A percentile compares a stretch with the other conserved stretches of the same genome.
phyloP scores from a whole-genome alignment of 805 yeast species.

The Wickerhamomyces sydowiorum region DNA sequence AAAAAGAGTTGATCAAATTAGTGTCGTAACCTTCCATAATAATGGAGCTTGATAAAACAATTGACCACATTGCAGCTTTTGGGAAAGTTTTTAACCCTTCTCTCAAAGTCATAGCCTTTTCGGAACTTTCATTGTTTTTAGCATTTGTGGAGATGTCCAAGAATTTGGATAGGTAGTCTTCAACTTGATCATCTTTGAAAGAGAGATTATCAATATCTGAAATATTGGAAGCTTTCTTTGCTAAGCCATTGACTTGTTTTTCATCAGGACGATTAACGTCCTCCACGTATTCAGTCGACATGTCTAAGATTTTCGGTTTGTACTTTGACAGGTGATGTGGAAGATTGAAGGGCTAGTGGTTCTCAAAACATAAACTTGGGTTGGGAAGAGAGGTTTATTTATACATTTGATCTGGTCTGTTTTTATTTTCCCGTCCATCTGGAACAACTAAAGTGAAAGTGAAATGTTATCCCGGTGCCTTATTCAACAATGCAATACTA shows the following conservation, averaged over 20 bases:
- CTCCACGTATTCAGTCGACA: neutral
- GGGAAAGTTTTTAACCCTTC: conserved; percentile 13
- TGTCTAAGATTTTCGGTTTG: neutral
- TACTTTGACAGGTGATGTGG: neutral
- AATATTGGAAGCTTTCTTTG: conserved; percentile 6
- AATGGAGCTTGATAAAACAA: conserved; percentile 14
- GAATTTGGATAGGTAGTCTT: conserved; percentile 14
- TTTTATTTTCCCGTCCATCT: too few relatives aligned
- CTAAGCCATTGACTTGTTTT: conserved; percentile 1
- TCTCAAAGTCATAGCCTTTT: conserved; percentile 8
- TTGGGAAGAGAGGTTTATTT: too few relatives aligned
- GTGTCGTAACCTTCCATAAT: conserved; percentile 22
- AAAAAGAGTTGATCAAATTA: conserved; percentile 15
- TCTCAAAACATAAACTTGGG: neutral
- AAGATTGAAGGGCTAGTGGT: neutral
- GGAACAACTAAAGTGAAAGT: too few relatives aligned
- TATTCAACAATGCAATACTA: too few relatives aligned
- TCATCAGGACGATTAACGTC: neutral
- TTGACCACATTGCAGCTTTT: conserved; percentile 24
- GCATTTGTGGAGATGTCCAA: conserved; percentile 15
- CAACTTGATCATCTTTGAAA: neutral
- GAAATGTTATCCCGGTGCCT: too few relatives aligned
- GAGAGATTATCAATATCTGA: conserved; percentile 1
- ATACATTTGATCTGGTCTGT: too few relatives aligned
- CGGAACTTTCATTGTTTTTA: conserved; percentile 10